Conservation (phyloP, 2,329 filamentous ascomycete species). For the Hypoxylon sp. region DNA sequence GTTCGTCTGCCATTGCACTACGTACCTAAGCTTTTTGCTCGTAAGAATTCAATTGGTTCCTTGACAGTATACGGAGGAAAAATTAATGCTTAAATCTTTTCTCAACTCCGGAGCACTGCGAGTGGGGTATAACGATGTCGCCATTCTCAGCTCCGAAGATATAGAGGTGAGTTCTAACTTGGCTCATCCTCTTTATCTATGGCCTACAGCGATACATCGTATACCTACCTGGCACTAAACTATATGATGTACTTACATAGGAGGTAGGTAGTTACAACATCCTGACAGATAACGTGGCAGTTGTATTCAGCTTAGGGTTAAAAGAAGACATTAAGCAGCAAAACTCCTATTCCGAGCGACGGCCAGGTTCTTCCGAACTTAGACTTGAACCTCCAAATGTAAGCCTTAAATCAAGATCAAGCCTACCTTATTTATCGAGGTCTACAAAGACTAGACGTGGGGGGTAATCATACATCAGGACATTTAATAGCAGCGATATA, state of each 20-base stretch:
- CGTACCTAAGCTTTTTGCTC: neutral
- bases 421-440: neutral
- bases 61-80: neutral
- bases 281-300: neutral
- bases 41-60: neutral
- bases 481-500: neutral
- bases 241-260: neutral
- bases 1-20: neutral
- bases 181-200: neutral
- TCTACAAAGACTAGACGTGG: neutral
- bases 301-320: neutral
- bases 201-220: neutral
- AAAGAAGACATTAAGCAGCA: neutral
- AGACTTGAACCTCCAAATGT: neutral
- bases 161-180: neutral
- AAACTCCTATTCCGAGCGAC: neutral
- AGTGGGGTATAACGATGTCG: neutral
- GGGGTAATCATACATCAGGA: neutral
- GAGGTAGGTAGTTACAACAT: neutral
- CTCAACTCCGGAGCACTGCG: constrained; percentile 2
- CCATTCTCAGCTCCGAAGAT: constrained; percentile 1
- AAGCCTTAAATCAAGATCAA: neutral
- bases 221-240: neutral
- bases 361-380: neutral
- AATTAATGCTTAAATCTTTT: neutral